phyloP scores from a whole-genome alignment of 495 filamentous ascomycete genomes.

The Penicillium odoratum region DNA sequence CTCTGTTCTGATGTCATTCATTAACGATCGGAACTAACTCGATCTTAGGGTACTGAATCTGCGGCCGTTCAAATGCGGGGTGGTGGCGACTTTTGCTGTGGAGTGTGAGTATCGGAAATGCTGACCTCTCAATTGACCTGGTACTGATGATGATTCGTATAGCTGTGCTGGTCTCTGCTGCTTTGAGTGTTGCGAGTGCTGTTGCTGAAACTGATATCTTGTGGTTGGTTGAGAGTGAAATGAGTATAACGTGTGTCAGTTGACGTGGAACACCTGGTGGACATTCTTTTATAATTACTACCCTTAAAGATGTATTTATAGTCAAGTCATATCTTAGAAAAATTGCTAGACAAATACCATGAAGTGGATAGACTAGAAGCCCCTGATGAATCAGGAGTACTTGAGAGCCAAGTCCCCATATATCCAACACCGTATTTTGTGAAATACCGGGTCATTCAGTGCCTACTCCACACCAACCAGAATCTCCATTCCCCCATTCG shows the following conservation, averaged over 20 bases:
- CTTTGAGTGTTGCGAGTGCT: conserved; percentile 22
- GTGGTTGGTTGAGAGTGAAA: neutral
- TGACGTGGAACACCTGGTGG: too few species aligned
- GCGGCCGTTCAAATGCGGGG: conserved; percentile 20
- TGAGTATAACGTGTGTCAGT: neutral
- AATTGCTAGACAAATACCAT: too few species aligned
- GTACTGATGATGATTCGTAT: neutral
- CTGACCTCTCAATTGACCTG: neutral
- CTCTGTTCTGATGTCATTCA: neutral
- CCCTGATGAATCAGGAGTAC: too few species aligned
- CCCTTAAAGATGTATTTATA: too few species aligned
- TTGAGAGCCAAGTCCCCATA: too few species aligned
- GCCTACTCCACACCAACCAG: neutral
- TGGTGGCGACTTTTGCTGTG: conserved; percentile 19
- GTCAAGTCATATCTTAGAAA: too few species aligned
- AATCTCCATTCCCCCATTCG: neutral
- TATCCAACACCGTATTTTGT: neutral
- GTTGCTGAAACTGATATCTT: conserved; percentile 4
- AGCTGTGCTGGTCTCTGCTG: conserved; percentile 22
- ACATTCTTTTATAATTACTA: too few species aligned
- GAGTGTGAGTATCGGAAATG: conserved; percentile 13
- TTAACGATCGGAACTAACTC: neutral
- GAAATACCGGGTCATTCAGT: neutral
- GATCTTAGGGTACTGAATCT: conserved; percentile 10
- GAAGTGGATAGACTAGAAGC: too few species aligned